These are phyloP conservation scores for Cladophialophora immunda DNA, from an alignment of 2,329 filamentous ascomycete genomes.

Conservation along the genomic window DNA sequence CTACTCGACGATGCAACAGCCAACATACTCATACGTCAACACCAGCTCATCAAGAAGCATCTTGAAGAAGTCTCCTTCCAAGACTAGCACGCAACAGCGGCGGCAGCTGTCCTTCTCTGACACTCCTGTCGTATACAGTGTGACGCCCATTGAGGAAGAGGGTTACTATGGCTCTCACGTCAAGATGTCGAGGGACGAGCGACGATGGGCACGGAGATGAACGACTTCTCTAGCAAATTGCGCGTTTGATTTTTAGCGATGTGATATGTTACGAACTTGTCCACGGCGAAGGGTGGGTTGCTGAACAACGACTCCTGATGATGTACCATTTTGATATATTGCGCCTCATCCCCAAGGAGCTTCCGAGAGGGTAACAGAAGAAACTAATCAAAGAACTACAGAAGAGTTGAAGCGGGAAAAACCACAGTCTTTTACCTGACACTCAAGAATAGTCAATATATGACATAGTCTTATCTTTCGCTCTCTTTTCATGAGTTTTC, in stretches of 20 bases:
- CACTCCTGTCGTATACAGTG: constrained; percentile 55
- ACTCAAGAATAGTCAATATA: constrained; percentile 21
- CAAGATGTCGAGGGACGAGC: constrained; percentile 57
- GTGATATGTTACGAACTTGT: constrained; percentile 17
- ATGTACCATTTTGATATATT: constrained; percentile 14
- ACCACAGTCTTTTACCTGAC: constrained; percentile 16
- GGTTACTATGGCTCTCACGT: constrained; percentile 59
- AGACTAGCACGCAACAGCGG: constrained; percentile 31
- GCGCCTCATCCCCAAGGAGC: constrained; percentile 7
- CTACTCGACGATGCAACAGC: constrained; percentile 51
- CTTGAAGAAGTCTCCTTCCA: constrained; percentile 52
- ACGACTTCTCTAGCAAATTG: background rate
- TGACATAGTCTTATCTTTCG: background rate
- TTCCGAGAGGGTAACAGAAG: constrained; percentile 1
- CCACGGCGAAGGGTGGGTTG: background rate
- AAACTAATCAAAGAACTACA: background rate
- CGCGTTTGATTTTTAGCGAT: constrained; percentile 22
- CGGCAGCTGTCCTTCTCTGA: constrained; percentile 55
- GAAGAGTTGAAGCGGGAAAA: constrained; percentile 20
- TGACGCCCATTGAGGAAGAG: constrained; percentile 58
- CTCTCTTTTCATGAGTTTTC: background rate
- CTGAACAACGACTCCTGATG: constrained; percentile 6
- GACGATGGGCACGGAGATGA: constrained; percentile 54
- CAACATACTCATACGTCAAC: constrained; percentile 55
- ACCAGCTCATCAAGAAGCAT: constrained; percentile 57